phyloP scores from a whole-genome alignment of 352 stramenopile species.

The Phytopythium oedochilum region DNA sequence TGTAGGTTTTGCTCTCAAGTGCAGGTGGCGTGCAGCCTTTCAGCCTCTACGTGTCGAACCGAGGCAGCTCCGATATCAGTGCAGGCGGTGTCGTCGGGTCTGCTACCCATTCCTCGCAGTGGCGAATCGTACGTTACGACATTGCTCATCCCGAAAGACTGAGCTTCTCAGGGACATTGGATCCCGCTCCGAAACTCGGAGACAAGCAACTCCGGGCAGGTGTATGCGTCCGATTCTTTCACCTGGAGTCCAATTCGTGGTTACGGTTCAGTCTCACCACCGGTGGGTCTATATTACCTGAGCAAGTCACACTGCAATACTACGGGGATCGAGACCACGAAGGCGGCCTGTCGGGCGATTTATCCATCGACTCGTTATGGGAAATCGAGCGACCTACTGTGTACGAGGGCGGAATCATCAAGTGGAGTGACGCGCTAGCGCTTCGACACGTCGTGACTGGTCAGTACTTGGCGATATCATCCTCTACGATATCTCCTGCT shows the following conservation, averaged over 20 bases:
- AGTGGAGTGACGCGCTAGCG: conserved; percentile 42
- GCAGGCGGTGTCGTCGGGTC: conserved; percentile 45
- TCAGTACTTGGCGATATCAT: conserved; percentile 46
- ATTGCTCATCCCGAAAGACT: conserved; percentile 15
- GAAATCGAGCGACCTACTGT: conserved; percentile 43
- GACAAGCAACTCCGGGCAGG: conserved; percentile 38
- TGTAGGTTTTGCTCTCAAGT: conserved; percentile 48
- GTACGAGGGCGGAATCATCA: conserved; percentile 51
- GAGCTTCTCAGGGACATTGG: not conserved
- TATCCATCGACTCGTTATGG: conserved; percentile 57
- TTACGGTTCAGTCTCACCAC: conserved; percentile 27
- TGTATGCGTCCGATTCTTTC: conserved; percentile 51
- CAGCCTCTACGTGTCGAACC: conserved; percentile 64
- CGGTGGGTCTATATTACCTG: not conserved
- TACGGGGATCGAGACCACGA: conserved; percentile 39
- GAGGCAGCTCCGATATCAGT: conserved; percentile 24
- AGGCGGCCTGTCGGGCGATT: conserved; percentile 14
- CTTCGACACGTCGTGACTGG: conserved; percentile 54
- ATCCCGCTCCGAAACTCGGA: not conserved
- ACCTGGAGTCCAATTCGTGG: conserved; percentile 66
- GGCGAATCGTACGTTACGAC: conserved; percentile 56
- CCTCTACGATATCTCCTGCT: conserved; percentile 5
- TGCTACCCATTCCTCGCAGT: conserved; percentile 50
- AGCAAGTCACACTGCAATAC: conserved; percentile 36
- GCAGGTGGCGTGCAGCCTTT: conserved; percentile 39